Evolutionary conservation across 1,284 basidiomycete species (phyloP).

Genomic region (Boletellus deceptivus): DNA sequence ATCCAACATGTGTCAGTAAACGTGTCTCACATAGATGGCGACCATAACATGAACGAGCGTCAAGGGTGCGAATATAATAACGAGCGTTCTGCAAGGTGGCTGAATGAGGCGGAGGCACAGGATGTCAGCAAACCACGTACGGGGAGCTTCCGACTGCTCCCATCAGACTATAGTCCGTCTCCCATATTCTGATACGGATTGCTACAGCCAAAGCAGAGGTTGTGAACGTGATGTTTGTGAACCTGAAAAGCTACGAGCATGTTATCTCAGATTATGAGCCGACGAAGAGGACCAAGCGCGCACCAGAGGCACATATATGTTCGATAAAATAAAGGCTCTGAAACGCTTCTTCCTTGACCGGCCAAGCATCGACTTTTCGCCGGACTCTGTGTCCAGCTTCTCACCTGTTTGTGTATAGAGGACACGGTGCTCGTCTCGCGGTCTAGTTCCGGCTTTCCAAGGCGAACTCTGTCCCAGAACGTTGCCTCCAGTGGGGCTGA

Average conservation of each 20-base stretch:
- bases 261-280: conserved; percentile 24
- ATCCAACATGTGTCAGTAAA: neutral
- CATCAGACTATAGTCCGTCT: conserved; percentile 49
- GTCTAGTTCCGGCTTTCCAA: conserved; percentile 53
- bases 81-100: conserved; percentile 58
- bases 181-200: conserved; percentile 66
- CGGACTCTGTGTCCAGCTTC: conserved; percentile 33
- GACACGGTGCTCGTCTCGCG: conserved; percentile 28
- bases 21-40: conserved; percentile 69
- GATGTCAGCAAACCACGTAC: conserved; percentile 44
- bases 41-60: conserved; percentile 85
- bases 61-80: conserved; percentile 84
- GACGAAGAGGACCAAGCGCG: conserved; percentile 20
- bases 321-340: conserved; percentile 64
- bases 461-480: conserved; percentile 69
- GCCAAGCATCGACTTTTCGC: conserved; percentile 40
- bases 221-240: conserved; percentile 83
- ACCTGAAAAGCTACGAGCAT: conserved; percentile 69
- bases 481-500: conserved; percentile 52
- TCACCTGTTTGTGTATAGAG: conserved; percentile 36
- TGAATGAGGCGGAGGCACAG: conserved; percentile 5
- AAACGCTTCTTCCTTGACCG: conserved; percentile 51
- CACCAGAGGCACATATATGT: conserved; percentile 76
- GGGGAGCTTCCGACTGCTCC: conserved; percentile 81
- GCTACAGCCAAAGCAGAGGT: conserved; percentile 79